These are phyloP conservation scores for Irpex sp. DNA, from an alignment of 1,284 basidiomycete species.

Conservation along the genomic window DNA sequence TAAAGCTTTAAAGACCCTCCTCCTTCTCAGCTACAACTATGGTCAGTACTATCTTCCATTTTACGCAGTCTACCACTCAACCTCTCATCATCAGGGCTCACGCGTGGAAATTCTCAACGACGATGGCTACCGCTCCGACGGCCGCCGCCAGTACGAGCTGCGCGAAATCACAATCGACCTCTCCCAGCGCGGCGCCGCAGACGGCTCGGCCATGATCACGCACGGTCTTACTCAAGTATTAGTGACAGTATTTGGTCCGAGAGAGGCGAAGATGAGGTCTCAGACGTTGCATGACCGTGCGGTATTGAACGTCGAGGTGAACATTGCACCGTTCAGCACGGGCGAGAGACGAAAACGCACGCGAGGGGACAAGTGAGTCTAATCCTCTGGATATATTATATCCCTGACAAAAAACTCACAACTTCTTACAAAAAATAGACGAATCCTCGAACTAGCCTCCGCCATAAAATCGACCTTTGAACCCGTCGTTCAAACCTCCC, in stretches of 20 bases:
- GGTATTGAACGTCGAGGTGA: conserved; percentile 81
- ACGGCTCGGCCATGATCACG: conserved; percentile 79
- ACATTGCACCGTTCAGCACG: conserved; percentile 81
- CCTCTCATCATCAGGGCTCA: conserved; percentile 45
- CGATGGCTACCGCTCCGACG: conserved; percentile 87
- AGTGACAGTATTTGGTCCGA: conserved; percentile 86
- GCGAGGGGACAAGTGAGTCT: conserved; percentile 82
- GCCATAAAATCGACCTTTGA: conserved; percentile 93
- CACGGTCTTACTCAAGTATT: conserved; percentile 90
- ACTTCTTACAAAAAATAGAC: conserved; percentile 41
- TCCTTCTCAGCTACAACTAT: not conserved
- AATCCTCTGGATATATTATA: not conserved
- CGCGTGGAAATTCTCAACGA: conserved; percentile 87
- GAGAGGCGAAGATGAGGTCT: conserved; percentile 76
- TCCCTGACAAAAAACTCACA: conserved; percentile 6
- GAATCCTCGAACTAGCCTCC: conserved; percentile 82
- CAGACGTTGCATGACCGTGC: conserved; percentile 80
- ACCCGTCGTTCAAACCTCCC: conserved; percentile 83
- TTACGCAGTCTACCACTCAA: not conserved
- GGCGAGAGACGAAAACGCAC: conserved; percentile 71
- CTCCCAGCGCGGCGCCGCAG: conserved; percentile 69
- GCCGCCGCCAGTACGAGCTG: conserved; percentile 85
- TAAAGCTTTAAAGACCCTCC: not conserved
- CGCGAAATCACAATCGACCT: conserved; percentile 80
- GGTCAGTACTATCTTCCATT: not conserved